Base-by-base conservation (phyloP, 768 basidiomycete species). In the Mycena floridula region DNA sequence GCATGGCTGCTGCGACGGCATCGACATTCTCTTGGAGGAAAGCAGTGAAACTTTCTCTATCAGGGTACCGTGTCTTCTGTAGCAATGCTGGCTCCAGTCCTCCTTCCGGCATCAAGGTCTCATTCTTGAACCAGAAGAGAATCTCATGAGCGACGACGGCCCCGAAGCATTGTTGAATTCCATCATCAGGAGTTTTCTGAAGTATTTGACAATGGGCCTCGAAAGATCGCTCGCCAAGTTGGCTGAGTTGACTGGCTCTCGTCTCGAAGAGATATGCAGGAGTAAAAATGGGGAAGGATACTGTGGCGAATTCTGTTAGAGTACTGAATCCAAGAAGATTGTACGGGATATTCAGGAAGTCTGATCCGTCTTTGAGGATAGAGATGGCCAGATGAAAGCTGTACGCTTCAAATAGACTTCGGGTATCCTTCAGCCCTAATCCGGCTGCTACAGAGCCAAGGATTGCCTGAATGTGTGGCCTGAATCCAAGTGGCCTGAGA, bases 331-430 rank as follows among this genome's bases (percentile, higher is more conserved):
- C 95, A 21, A 95, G 73, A 4, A 94, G 65, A 40, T 73, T 72
- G 24, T 81, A 80, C 3, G 89, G 83, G 7, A 95, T 68, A 7
- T 72, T 66, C 46, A 84, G 67, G 35, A 84, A 64, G 49, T 86
- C 80, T 12, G 67, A 59, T 9, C 62, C 59, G 4, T 64, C 64
- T 28, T 69, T 57, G 27, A 75, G 69, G 38, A 93, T 75, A 7
- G 88, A 82, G 51, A 68, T 75, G 0, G 86, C 82, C 41, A 92
- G 68, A 51, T 89, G 89, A 7, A 79, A 76, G 1, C 85, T 82
- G 58, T 95, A 92, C 7, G 80, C 73, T 50, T 81, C 73, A 53
- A 90, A 96, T 3, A 98, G 73, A 5, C 72, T 67, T 6, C 80
- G 72, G 13, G 84, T 65, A 3, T 65, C 64, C 7, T 60, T 51